Evolutionary conservation across 2,329 filamentous ascomycete genomes (phyloP).

Genomic region (Pseudocercospora cruenta): DNA sequence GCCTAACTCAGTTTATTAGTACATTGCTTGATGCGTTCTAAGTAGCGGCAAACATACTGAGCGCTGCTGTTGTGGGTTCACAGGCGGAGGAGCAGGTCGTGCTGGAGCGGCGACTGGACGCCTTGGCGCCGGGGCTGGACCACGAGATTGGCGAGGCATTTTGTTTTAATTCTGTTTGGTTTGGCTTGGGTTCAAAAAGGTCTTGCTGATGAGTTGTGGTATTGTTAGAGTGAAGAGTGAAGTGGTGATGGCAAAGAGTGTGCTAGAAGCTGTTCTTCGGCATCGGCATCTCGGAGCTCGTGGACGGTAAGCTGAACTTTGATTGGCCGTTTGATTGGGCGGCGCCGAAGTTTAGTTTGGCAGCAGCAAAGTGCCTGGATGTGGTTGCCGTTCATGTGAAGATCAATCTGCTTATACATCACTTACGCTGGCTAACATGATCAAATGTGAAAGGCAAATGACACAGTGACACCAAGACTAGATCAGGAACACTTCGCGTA

Average conservation of each 20-base stretch:
- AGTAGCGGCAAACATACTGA: constrained; percentile 28
- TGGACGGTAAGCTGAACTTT: constrained; percentile 4
- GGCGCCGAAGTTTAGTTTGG: constrained; percentile 8
- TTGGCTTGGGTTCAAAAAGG: constrained; percentile 9
- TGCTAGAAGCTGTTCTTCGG: constrained; percentile 2
- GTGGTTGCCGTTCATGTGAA: not conserved
- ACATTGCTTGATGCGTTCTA: too few species aligned
- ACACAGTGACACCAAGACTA: not conserved
- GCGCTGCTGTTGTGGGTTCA: constrained; percentile 60
- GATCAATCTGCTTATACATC: not conserved
- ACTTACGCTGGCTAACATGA: not conserved
- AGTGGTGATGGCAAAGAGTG: constrained; percentile 20
- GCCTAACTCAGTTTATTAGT: constrained; percentile 34
- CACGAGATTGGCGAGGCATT: constrained; percentile 56
- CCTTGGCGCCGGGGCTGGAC: constrained; percentile 48
- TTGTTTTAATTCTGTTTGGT: constrained; percentile 18
- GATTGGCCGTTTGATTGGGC: constrained; percentile 1
- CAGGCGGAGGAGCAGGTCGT: constrained; percentile 58
- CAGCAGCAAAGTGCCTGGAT: not conserved
- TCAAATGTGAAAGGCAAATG: not conserved
- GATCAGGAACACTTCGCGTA: constrained; percentile 7
- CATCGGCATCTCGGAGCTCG: constrained; percentile 4
- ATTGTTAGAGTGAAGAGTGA: constrained; percentile 3
- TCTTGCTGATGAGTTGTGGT: constrained; percentile 5
- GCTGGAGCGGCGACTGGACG: constrained; percentile 48